Conservation (phyloP, 441 rosid genomes). For the Flueggea neowawraea region DNA sequence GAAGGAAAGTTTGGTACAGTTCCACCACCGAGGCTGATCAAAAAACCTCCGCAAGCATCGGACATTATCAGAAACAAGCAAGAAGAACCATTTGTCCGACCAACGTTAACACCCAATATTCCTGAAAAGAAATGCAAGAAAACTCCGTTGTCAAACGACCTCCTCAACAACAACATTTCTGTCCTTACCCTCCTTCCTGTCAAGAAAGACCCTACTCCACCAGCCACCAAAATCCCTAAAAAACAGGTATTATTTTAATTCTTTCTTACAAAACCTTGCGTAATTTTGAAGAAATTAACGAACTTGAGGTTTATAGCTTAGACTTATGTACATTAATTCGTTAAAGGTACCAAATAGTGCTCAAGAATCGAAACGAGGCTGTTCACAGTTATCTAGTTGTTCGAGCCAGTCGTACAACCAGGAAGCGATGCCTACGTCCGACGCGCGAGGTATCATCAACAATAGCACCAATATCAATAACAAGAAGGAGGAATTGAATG, state of each 20-base stretch:
- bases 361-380: constrained; percentile 41
- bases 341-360: constrained; percentile 28
- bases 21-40: constrained; percentile 16
- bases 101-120: constrained; percentile 26
- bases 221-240: constrained; percentile 32
- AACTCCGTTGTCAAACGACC: constrained; percentile 37
- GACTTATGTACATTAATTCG: background rate
- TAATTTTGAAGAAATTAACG: background rate
- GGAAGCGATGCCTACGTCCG: constrained; percentile 20
- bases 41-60: constrained; percentile 34
- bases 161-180: constrained; percentile 33
- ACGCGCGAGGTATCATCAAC: constrained; percentile 19
- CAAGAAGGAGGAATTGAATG: background rate
- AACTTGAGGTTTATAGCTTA: background rate
- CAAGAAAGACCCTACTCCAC: constrained; percentile 58
- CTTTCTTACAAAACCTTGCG: background rate
- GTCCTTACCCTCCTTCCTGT: constrained; percentile 52
- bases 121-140: constrained; percentile 48
- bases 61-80: constrained; percentile 42
- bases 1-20: constrained; percentile 23
- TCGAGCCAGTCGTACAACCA: constrained; percentile 48
- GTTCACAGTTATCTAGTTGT: constrained; percentile 53
- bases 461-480: constrained; percentile 17
- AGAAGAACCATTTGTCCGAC: constrained; percentile 42
- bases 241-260: constrained; percentile 44